A percentile compares a stretch with the other conserved stretches of the same genome.
These are phyloP conservation scores for Neospora caninum DNA, from an alignment of 169 alveolate species.

Conservation along the genomic window DNA sequence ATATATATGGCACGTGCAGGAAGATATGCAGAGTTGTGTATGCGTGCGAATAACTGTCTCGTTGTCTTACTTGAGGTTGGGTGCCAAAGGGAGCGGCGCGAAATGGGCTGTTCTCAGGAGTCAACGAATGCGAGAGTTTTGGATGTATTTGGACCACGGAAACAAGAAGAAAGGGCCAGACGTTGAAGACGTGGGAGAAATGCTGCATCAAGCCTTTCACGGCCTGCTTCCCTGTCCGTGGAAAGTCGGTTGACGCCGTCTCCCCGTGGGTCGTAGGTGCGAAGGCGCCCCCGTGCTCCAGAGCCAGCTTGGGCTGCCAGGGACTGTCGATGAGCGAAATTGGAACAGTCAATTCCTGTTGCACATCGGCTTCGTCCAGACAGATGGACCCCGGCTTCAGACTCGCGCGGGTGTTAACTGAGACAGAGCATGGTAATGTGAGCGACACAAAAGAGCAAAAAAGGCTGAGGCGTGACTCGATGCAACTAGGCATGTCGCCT, in stretches of 20 bases:
- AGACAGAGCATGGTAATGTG: too few species aligned
- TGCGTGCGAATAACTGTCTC: slow-evolving; percentile 9
- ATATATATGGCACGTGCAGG: background rate
- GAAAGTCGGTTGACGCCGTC: too few species aligned
- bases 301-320: background rate
- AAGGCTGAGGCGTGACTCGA: too few species aligned
- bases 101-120: background rate
- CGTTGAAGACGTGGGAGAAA: background rate
- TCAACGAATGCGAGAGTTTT: background rate
- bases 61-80: background rate
- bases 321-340: background rate
- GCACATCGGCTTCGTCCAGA: slow-evolving; percentile 52
- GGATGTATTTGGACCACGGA: slow-evolving; percentile 22
- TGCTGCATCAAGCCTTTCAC: background rate
- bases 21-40: background rate
- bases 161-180: slow-evolving; percentile 21
- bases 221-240: background rate
- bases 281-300: background rate
- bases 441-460: too few species aligned
- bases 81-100: slow-evolving; percentile 45
- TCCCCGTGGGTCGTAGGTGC: background rate
- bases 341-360: background rate
- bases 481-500: too few species aligned
- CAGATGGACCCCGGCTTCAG: slow-evolving; percentile 5
- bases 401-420: slow-evolving; percentile 45